phyloP scores from a whole-genome alignment of 148 eudicot genomes.

The Vaccinium macrocarpon region DNA sequence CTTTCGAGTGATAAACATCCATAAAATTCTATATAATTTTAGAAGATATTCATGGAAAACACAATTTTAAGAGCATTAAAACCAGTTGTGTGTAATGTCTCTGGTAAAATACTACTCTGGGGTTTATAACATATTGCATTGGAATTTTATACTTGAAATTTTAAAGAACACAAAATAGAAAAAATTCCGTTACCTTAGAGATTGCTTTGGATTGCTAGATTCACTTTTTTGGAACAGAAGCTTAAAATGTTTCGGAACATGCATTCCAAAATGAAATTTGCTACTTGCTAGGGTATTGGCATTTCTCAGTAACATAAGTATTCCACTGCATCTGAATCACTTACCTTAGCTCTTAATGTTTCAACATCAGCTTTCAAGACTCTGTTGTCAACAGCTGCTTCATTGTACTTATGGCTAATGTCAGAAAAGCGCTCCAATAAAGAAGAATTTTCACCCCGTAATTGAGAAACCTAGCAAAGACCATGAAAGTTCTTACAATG shows the following conservation, averaged over 20 bases:
- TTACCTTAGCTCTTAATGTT: constrained; percentile 95
- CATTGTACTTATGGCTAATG: constrained; percentile 84
- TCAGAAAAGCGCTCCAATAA: constrained; percentile 77
- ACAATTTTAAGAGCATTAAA: background rate
- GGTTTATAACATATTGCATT: background rate
- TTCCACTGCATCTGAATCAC: background rate
- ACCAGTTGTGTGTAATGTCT: background rate
- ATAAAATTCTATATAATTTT: background rate
- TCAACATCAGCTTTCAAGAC: constrained; percentile 97
- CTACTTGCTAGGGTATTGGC: background rate
- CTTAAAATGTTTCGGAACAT: background rate
- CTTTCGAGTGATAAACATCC: background rate
- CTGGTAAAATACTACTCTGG: background rate
- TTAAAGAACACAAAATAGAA: background rate
- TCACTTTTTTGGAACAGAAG: background rate
- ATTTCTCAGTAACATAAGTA: background rate
- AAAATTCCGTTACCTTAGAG: background rate
- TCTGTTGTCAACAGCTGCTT: constrained; percentile 97
- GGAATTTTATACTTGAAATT: background rate
- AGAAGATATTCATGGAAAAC: background rate
- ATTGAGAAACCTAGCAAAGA: constrained; percentile 66
- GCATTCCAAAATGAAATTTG: background rate
- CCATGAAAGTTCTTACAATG: constrained; percentile 4
- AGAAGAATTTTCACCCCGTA: constrained; percentile 89
- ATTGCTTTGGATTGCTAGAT: background rate